phyloP scores from a whole-genome alignment of 2,329 filamentous ascomycete species.

The Cryphonectria carpinicola region DNA sequence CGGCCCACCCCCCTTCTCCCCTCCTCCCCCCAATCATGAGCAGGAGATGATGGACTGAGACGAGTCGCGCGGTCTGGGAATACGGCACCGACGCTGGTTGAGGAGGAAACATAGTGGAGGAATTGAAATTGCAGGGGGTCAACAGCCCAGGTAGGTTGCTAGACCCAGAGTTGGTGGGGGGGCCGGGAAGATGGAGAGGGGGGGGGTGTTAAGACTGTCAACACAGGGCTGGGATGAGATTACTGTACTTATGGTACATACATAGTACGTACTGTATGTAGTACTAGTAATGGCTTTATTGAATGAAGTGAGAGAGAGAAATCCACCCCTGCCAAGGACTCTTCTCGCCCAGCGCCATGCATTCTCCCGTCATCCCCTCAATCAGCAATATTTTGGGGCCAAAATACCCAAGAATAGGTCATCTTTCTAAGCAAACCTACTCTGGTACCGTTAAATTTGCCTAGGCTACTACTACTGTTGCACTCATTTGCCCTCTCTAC shows the following conservation, averaged over 20 bases:
- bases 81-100: conserved; percentile 10
- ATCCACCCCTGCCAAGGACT: neutral
- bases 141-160: conserved; percentile 13
- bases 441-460: neutral
- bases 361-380: conserved; percentile 3
- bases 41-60: neutral
- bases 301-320: neutral
- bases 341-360: neutral
- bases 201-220: neutral
- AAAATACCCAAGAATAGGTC: neutral
- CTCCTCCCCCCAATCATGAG: neutral
- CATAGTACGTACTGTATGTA: too few relatives aligned
- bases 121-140: conserved; percentile 27
- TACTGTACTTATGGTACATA: neutral
- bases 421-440: neutral
- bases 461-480: neutral
- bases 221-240: neutral
- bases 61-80: neutral
- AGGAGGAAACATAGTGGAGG: conserved; percentile 17
- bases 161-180: conserved; percentile 5
- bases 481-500: conserved; percentile 1
- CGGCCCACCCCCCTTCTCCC: too few relatives aligned
- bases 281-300: neutral
- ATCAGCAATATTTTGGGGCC: neutral
- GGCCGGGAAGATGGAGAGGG: too few relatives aligned